These are phyloP conservation scores for Xylaria arbuscula DNA, from an alignment of 2,329 filamentous ascomycete genomes.

Conservation along the genomic window DNA sequence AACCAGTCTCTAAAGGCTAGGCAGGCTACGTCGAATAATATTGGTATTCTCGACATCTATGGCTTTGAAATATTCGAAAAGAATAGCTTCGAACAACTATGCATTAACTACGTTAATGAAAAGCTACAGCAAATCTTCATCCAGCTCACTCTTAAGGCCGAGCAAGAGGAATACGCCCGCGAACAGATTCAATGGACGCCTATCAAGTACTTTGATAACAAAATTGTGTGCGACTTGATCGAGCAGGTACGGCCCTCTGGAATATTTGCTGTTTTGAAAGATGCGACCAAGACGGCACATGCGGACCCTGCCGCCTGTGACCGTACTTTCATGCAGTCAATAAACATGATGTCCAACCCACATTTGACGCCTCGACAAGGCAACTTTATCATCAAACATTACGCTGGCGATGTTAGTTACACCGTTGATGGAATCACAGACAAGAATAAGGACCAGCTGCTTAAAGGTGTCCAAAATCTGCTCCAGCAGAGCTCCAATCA, in stretches of 20 bases:
- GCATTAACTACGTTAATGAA: slow-evolving; percentile 99
- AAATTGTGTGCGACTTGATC: slow-evolving; percentile 96
- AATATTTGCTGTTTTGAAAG: slow-evolving; percentile 95
- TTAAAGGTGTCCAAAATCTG: slow-evolving; percentile 92
- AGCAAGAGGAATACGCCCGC: slow-evolving; percentile 95
- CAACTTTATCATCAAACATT: slow-evolving; percentile 98
- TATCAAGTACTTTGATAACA: slow-evolving; percentile 99
- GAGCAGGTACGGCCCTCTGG: slow-evolving; percentile 91
- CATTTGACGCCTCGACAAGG: slow-evolving; percentile 93
- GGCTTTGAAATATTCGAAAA: slow-evolving; percentile 99
- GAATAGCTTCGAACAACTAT: slow-evolving; percentile 98
- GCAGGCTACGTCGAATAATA: slow-evolving; percentile 80
- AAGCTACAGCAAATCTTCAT: slow-evolving; percentile 99
- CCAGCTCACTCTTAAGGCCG: slow-evolving; percentile 93
- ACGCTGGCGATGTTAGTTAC: slow-evolving; percentile 96
- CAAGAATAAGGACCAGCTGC: slow-evolving; percentile 97
- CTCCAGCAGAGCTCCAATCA: slow-evolving; percentile 84
- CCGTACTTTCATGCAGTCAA: slow-evolving; percentile 91
- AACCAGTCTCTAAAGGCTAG: slow-evolving; percentile 88
- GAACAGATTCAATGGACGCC: slow-evolving; percentile 99
- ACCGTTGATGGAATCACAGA: slow-evolving; percentile 97
- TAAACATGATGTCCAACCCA: slow-evolving; percentile 90
- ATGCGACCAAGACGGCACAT: slow-evolving; percentile 97
- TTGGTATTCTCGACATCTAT: slow-evolving; percentile 98
- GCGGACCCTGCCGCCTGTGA: slow-evolving; percentile 95